phyloP scores from a whole-genome alignment of 192 early-diverging fungal species.

The Diversispora eburnea region DNA sequence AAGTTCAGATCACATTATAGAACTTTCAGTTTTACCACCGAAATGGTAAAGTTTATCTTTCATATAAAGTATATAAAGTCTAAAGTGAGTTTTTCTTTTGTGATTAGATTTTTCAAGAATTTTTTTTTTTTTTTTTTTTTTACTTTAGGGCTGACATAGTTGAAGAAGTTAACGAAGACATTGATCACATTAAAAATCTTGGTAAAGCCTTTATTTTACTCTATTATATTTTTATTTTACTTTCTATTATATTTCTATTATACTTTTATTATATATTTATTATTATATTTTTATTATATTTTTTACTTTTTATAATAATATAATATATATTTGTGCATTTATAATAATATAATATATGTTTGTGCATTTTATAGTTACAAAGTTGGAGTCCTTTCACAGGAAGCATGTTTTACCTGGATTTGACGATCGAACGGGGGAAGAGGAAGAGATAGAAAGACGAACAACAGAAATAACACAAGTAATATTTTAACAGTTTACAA shows the following conservation, averaged over 20 bases:
- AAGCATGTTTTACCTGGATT: constrained; percentile 92
- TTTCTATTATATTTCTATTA: no score
- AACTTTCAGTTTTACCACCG: constrained; percentile 84
- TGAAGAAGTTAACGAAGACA: constrained; percentile 74
- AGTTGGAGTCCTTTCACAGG: constrained; percentile 78
- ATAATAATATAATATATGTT: no score
- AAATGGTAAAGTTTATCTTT: constrained; percentile 62
- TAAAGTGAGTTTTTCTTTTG: not conserved
- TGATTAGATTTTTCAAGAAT: not conserved
- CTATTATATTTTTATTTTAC: no score
- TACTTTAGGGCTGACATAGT: constrained; percentile 79
- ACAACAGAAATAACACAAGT: constrained; percentile 84
- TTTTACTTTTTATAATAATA: no score
- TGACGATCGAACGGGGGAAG: constrained; percentile 78
- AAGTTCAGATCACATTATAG: constrained; percentile 79
- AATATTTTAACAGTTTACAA: not conserved
- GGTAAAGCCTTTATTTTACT: constrained; percentile 34
- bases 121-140: not conserved
- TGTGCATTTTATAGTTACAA: constrained; percentile 45
- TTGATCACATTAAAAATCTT: constrained; percentile 63
- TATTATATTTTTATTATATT: no score
- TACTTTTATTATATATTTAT: no score
- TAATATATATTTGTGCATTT: not conserved
- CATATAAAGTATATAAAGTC: not conserved
- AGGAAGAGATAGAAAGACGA: constrained; percentile 75